These are phyloP conservation scores for Barnettozyma hawaiiensis DNA, from an alignment of 1,139 yeast genomes.

Conservation along the genomic window DNA sequence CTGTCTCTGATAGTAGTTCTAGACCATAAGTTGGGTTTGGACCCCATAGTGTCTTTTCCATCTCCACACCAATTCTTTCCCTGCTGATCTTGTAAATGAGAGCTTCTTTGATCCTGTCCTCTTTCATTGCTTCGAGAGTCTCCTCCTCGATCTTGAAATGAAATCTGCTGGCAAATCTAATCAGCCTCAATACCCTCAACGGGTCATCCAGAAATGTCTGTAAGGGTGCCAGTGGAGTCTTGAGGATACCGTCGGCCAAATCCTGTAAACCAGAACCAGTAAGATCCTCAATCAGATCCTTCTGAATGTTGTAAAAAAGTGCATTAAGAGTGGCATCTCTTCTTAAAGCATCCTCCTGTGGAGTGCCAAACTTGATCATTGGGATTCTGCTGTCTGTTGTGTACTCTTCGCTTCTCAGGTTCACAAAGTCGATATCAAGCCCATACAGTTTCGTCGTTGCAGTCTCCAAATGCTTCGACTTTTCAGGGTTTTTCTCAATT, in stretches of 20 bases:
- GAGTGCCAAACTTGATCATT: conserved; percentile 68
- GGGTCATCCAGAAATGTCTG: conserved; percentile 94
- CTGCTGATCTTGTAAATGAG: conserved; percentile 73
- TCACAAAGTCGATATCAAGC: conserved; percentile 86
- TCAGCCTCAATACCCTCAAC: conserved; percentile 72
- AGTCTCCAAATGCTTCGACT: conserved; percentile 92
- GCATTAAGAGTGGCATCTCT: conserved; percentile 96
- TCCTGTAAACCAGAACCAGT: conserved; percentile 74
- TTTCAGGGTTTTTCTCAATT: conserved; percentile 88
- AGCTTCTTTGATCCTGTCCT: conserved; percentile 50
- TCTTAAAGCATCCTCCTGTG: conserved; percentile 84
- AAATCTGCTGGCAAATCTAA: conserved; percentile 81
- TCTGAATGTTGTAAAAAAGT: conserved; percentile 73
- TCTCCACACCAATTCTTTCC: conserved; percentile 86
- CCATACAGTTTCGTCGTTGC: conserved; percentile 85
- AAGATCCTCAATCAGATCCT: conserved; percentile 70
- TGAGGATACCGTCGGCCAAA: conserved; percentile 57
- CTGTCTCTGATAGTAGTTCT: conserved; percentile 47
- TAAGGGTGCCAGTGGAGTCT: conserved; percentile 83
- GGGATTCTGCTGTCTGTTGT: conserved; percentile 83
- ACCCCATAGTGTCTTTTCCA: conserved; percentile 68
- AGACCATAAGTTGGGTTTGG: conserved; percentile 61
- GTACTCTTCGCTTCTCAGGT: conserved; percentile 81
- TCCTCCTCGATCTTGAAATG: conserved; percentile 57
- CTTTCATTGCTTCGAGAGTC: conserved; percentile 62